These are phyloP conservation scores for Eucalyptus dawsonii DNA, from an alignment of 345 rosid genomes.

Conservation along the genomic window DNA sequence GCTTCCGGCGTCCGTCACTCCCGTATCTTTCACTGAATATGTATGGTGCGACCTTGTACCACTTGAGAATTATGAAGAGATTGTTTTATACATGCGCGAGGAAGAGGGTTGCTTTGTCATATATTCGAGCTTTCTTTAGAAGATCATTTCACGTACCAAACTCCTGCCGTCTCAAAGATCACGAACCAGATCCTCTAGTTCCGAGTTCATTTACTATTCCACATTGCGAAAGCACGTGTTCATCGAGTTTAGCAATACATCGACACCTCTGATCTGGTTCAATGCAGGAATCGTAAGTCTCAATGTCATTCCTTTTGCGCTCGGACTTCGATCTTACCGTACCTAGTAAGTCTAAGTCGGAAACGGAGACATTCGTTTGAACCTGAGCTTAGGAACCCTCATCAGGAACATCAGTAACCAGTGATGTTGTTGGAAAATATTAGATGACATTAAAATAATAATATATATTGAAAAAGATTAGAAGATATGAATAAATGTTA, in stretches of 20 bases:
- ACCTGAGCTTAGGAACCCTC: background rate
- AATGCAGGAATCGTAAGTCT: background rate
- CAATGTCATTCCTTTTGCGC: background rate
- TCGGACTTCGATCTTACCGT: background rate
- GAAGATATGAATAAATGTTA: too few relatives aligned
- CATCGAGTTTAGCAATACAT: background rate
- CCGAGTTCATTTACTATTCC: background rate
- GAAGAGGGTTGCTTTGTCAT: background rate
- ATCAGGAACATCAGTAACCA: background rate
- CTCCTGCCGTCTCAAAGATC: background rate
- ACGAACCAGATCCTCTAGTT: background rate
- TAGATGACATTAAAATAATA: too few relatives aligned
- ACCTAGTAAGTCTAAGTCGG: background rate
- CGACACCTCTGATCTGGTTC: background rate
- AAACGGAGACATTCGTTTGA: background rate
- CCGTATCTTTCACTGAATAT: background rate
- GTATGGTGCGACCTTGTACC: background rate
- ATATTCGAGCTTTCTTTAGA: background rate
- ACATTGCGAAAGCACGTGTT: background rate
- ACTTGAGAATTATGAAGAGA: background rate
- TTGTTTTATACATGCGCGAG: background rate
- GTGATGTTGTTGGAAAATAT: too few relatives aligned
- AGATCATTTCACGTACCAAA: background rate
- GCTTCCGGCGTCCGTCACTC: background rate
- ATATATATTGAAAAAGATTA: too few relatives aligned